phyloP scores from a whole-genome alignment of 257 asterid species.

The Penstemon barbatus region DNA sequence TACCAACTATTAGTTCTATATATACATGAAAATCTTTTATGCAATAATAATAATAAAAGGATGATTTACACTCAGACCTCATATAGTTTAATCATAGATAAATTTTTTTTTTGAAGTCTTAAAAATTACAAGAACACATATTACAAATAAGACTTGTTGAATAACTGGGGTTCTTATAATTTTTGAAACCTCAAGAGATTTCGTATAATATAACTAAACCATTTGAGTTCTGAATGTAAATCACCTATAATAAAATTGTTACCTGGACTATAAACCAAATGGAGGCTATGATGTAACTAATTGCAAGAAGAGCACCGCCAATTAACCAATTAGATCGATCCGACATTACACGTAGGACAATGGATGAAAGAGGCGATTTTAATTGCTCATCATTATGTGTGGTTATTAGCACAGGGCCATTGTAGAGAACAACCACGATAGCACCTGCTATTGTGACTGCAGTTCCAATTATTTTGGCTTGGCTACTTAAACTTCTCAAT shows the following conservation, averaged over 20 bases:
- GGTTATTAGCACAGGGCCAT: constrained; percentile 38
- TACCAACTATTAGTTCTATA: neutral
- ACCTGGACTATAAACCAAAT: constrained; percentile 49
- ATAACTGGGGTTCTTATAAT: too few relatives aligned
- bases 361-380: neutral
- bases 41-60: too few relatives aligned
- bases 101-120: too few relatives aligned
- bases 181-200: too few relatives aligned
- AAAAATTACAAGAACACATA: too few relatives aligned
- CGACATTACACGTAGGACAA: neutral
- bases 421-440: constrained; percentile 47
- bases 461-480: constrained; percentile 46
- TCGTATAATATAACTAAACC: too few relatives aligned
- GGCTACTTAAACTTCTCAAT: constrained; percentile 34
- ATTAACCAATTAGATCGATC: constrained; percentile 36
- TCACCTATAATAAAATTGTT: neutral
- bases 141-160: too few relatives aligned
- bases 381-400: neutral
- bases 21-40: neutral
- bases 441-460: constrained; percentile 48
- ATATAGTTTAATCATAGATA: too few relatives aligned
- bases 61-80: too few relatives aligned
- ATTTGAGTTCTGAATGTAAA: too few relatives aligned
- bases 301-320: constrained; percentile 42
- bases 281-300: constrained; percentile 29